phyloP scores from a whole-genome alignment of 306 rosid species.

The Elaeagnus macrophylla region DNA sequence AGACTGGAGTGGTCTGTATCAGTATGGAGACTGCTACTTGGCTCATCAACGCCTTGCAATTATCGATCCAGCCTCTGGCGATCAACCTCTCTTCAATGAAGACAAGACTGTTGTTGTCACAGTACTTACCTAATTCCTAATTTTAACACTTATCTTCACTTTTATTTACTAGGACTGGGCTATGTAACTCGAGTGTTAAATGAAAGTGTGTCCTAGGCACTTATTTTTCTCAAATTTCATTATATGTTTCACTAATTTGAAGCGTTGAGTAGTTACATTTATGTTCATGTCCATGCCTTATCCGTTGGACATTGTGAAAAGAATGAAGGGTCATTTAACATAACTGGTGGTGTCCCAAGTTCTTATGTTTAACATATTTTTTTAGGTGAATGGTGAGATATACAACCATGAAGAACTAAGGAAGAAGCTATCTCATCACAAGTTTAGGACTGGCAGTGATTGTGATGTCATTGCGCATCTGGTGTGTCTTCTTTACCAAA shows the following conservation, averaged over 20 bases:
- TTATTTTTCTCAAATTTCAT: too few relatives aligned
- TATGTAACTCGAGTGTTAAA: too few relatives aligned
- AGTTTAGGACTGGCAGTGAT: constrained; percentile 82
- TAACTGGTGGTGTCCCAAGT: too few relatives aligned
- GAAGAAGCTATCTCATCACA: constrained; percentile 59
- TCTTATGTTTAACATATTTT: not conserved
- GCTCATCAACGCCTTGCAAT: constrained; percentile 95
- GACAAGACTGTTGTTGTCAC: constrained; percentile 81
- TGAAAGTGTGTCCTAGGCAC: too few relatives aligned
- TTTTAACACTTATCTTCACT: not conserved
- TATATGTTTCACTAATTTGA: too few relatives aligned
- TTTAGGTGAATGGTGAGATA: constrained; percentile 91
- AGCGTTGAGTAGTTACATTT: too few relatives aligned
- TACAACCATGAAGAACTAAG: constrained; percentile 92
- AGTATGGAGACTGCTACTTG: constrained; percentile 69
- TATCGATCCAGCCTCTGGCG: constrained; percentile 97
- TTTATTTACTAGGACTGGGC: not conserved
- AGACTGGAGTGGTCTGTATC: constrained; percentile 95
- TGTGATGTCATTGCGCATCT: constrained; percentile 95
- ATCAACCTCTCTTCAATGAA: constrained; percentile 94
- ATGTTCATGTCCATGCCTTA: too few relatives aligned
- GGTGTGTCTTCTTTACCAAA: constrained; percentile 28
- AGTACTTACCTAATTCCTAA: constrained; percentile 23
- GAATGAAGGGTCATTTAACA: too few relatives aligned
- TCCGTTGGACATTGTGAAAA: too few relatives aligned